These are phyloP conservation scores for Neophaeococcomyces aloes DNA, from an alignment of 2,329 filamentous ascomycete species.

Conservation along the genomic window DNA sequence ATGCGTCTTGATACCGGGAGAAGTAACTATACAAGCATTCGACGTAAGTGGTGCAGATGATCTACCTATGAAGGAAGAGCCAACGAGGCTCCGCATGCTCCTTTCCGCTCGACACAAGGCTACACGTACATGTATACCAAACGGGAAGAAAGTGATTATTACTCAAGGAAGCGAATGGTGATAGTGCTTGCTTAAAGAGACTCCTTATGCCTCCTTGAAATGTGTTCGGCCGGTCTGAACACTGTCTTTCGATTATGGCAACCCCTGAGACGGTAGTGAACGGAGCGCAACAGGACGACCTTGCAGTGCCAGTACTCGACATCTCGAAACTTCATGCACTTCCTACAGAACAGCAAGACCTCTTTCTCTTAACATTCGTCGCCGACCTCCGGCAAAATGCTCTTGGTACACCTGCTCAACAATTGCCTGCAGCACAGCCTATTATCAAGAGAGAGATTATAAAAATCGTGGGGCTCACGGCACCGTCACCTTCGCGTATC, in stretches of 20 bases:
- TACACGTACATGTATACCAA: too few species aligned
- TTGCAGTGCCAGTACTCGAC: conserved; percentile 56
- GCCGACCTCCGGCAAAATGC: conserved; percentile 75
- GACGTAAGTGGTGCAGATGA: too few species aligned
- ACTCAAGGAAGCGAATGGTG: too few species aligned
- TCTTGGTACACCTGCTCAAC: conserved; percentile 59
- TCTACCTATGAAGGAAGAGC: too few species aligned
- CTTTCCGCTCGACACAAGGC: too few species aligned
- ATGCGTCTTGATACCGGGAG: conserved; percentile 2
- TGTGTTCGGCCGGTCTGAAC: too few species aligned
- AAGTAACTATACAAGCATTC: too few species aligned
- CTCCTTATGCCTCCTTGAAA: too few species aligned
- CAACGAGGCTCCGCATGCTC: too few species aligned
- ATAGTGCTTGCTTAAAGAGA: too few species aligned
- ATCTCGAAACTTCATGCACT: conserved; percentile 78
- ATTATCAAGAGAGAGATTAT: conserved; percentile 88
- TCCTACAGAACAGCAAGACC: conserved; percentile 87
- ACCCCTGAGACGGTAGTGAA: neutral
- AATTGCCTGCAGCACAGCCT: conserved; percentile 78
- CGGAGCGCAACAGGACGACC: conserved; percentile 3
- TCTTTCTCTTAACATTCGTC: conserved; percentile 83
- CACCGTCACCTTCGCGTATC: conserved; percentile 75
- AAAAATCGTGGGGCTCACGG: conserved; percentile 73
- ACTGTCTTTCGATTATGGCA: too few species aligned
- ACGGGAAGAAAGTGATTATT: too few species aligned